Conservation (phyloP, 345 rosid genomes). For the Populus simonii region DNA sequence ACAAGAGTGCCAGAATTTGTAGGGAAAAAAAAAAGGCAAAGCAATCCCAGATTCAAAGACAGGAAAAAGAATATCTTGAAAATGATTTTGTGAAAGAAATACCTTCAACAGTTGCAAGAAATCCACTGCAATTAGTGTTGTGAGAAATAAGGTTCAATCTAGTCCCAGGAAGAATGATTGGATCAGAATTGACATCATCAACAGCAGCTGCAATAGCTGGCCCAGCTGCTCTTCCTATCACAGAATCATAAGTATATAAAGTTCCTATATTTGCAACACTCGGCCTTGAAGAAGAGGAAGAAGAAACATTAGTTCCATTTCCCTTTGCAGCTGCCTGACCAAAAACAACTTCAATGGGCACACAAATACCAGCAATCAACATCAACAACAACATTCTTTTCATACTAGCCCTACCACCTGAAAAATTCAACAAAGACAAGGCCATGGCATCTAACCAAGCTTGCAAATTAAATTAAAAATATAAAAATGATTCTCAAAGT, state of each 20-base stretch:
- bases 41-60: neutral
- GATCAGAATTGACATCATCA: constrained; percentile 64
- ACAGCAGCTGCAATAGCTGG: constrained; percentile 65
- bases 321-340: constrained; percentile 29
- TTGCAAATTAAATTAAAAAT: neutral
- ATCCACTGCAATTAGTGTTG: constrained; percentile 85
- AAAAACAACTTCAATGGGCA: constrained; percentile 31
- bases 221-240: constrained; percentile 68
- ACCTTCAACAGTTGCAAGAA: constrained; percentile 82
- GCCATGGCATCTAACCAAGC: neutral
- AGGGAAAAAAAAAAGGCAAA: neutral
- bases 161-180: constrained; percentile 49
- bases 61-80: neutral
- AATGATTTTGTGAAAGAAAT: constrained; percentile 13
- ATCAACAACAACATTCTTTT: constrained; percentile 30
- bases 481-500: neutral
- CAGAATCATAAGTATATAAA: constrained; percentile 65
- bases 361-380: constrained; percentile 32
- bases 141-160: constrained; percentile 43
- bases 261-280: constrained; percentile 60
- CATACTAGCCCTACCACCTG: neutral
- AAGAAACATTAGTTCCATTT: constrained; percentile 31
- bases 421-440: neutral
- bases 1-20: neutral
- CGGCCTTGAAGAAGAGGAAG: constrained; percentile 40